Evolutionary conservation across 805 yeast species (phyloP).

Genomic region (Crinitomyces ghanaensis): DNA sequence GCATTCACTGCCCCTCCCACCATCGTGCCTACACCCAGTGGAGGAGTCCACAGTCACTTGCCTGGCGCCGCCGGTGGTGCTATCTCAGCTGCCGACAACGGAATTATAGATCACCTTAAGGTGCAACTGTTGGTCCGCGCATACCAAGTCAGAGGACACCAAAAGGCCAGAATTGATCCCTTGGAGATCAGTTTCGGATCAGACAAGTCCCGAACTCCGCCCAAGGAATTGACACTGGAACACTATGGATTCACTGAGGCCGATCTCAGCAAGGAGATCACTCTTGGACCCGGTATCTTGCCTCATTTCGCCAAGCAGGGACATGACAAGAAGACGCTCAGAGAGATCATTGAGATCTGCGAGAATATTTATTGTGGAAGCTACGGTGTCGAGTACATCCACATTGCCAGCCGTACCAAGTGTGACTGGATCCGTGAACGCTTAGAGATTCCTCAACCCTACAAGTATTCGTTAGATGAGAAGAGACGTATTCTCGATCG

Average conservation of each 20-base stretch:
- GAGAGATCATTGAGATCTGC: slow-evolving; percentile 66
- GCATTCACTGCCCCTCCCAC: slow-evolving; percentile 93
- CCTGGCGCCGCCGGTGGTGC: slow-evolving; percentile 37
- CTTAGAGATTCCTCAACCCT: slow-evolving; percentile 85
- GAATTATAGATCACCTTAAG: slow-evolving; percentile 78
- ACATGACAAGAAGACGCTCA: slow-evolving; percentile 55
- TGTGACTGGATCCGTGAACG: slow-evolving; percentile 99
- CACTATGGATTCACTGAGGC: slow-evolving; percentile 84
- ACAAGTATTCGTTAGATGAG: slow-evolving; percentile 71
- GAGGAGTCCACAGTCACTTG: slow-evolving; percentile 53
- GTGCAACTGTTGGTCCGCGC: slow-evolving; percentile 96
- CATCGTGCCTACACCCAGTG: slow-evolving; percentile 67
- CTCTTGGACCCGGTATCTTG: slow-evolving; percentile 94
- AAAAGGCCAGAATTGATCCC: slow-evolving; percentile 93
- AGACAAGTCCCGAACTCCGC: slow-evolving; percentile 32
- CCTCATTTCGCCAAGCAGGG: slow-evolving; percentile 73
- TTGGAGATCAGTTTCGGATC: slow-evolving; percentile 73
- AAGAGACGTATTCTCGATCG: slow-evolving; percentile 95
- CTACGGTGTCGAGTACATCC: slow-evolving; percentile 92
- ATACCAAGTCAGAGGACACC: slow-evolving; percentile 97
- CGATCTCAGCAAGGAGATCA: slow-evolving; percentile 72
- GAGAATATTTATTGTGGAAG: slow-evolving; percentile 78
- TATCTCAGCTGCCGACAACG: slow-evolving; percentile 33
- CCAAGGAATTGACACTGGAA: slow-evolving; percentile 83
- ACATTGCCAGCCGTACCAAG: slow-evolving; percentile 87